Conservation (phyloP, 2,329 filamentous ascomycete genomes). For the Colletotrichum salicis region DNA sequence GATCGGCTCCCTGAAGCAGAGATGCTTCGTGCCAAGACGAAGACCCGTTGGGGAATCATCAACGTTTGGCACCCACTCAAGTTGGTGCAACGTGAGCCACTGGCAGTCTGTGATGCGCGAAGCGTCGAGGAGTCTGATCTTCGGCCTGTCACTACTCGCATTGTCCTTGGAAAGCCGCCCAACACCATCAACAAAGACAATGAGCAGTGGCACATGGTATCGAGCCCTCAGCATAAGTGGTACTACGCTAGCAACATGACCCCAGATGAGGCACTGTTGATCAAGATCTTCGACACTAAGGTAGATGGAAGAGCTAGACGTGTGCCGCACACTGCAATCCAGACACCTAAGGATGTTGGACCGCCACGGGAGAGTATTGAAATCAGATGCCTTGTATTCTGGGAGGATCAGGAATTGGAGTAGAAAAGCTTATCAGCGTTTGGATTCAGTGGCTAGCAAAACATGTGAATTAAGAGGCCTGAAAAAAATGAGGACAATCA, state of each 20-base stretch:
- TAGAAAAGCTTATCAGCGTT: not conserved
- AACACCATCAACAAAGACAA: not conserved
- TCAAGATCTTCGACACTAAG: not conserved
- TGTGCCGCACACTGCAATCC: not conserved
- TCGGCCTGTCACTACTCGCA: not conserved
- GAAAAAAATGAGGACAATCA: too few relatives aligned
- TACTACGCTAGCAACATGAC: constrained; percentile 1
- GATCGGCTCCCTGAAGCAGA: not conserved
- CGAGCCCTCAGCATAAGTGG: not conserved
- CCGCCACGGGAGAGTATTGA: not conserved
- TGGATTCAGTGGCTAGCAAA: too few relatives aligned
- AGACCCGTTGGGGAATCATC: constrained; percentile 11
- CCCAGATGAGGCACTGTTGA: not conserved
- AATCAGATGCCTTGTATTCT: constrained; percentile 1
- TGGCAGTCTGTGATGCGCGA: constrained; percentile 50
- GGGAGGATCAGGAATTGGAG: not conserved
- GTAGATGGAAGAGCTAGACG: not conserved
- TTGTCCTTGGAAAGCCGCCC: not conserved
- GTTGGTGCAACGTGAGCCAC: constrained; percentile 54
- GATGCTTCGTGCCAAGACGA: not conserved
- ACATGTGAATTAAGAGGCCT: too few relatives aligned
- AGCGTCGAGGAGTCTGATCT: constrained; percentile 52
- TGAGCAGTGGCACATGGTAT: not conserved
- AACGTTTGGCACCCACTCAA: constrained; percentile 59
- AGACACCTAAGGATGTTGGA: not conserved